phyloP scores from a whole-genome alignment of 768 basidiomycete genomes.

The Tephrocybe sp. region DNA sequence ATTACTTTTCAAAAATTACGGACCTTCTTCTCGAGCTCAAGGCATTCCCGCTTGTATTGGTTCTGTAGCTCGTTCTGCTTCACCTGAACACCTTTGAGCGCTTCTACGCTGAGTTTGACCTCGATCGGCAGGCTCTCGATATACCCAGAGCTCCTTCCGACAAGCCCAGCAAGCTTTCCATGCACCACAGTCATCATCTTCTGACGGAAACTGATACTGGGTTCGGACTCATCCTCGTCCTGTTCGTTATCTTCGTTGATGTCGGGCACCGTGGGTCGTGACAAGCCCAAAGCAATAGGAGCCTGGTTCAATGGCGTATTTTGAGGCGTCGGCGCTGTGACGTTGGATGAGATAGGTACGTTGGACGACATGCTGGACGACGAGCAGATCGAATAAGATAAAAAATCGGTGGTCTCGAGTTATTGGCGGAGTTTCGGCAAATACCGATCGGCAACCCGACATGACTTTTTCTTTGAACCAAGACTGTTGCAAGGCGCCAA shows the following conservation, averaged over 20 bases:
- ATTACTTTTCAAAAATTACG: slow-evolving; percentile 14
- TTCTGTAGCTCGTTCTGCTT: slow-evolving; percentile 90
- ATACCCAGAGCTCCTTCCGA: slow-evolving; percentile 93
- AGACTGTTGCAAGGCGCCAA: too few relatives aligned
- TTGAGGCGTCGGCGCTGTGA: slow-evolving; percentile 90
- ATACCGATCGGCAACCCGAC: slow-evolving; percentile 3
- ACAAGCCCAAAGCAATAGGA: slow-evolving; percentile 74
- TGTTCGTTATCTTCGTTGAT: slow-evolving; percentile 80
- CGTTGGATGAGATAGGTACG: slow-evolving; percentile 60
- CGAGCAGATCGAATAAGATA: slow-evolving; percentile 15
- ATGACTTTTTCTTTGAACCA: too few relatives aligned
- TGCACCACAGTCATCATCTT: slow-evolving; percentile 87
- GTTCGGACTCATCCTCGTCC: slow-evolving; percentile 54
- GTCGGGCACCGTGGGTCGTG: slow-evolving; percentile 85
- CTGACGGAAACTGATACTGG: slow-evolving; percentile 45
- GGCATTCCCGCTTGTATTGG: slow-evolving; percentile 91
- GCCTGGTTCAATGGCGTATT: slow-evolving; percentile 87
- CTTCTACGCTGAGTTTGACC: slow-evolving; percentile 84
- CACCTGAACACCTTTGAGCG: slow-evolving; percentile 89
- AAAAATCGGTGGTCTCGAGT: slow-evolving; percentile 12
- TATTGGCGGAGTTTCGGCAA: slow-evolving; percentile 19
- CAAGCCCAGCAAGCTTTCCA: slow-evolving; percentile 75
- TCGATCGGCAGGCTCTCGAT: slow-evolving; percentile 82
- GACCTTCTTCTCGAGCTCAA: slow-evolving; percentile 95
- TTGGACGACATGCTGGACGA: slow-evolving; percentile 59